Evolutionary conservation across 2,329 filamentous ascomycete species (phyloP).

Genomic region (Zarea fungicola): DNA sequence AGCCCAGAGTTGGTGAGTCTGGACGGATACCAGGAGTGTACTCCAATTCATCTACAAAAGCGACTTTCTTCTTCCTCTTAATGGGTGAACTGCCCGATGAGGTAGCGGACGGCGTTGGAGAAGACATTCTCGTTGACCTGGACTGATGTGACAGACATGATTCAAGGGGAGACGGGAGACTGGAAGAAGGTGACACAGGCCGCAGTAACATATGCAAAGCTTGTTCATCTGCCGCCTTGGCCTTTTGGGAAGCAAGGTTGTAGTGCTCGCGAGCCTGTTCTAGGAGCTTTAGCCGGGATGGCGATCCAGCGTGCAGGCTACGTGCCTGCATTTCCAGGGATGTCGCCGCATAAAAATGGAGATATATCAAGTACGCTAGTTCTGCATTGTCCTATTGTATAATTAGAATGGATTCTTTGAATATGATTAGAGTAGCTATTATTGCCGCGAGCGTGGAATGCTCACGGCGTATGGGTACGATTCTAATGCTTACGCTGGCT

Average conservation of each 20-base stretch:
- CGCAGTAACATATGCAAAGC: constrained; percentile 35
- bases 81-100: constrained; percentile 26
- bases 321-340: constrained; percentile 53
- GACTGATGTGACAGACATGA: constrained; percentile 42
- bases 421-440: too few species aligned
- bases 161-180: constrained; percentile 41
- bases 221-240: constrained; percentile 38
- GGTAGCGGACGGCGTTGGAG: constrained; percentile 41
- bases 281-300: constrained; percentile 43
- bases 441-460: too few species aligned
- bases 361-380: constrained; percentile 51
- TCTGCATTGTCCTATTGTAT: constrained; percentile 35
- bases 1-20: constrained; percentile 56
- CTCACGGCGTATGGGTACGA: too few species aligned
- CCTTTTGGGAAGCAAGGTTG: constrained; percentile 41
- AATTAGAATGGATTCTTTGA: constrained; percentile 1
- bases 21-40: constrained; percentile 48
- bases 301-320: constrained; percentile 39
- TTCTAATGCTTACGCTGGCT: constrained; percentile 40
- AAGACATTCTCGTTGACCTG: constrained; percentile 39
- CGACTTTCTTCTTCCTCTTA: constrained; percentile 35
- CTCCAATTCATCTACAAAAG: constrained; percentile 29
- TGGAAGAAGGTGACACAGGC: constrained; percentile 34
- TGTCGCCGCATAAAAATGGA: constrained; percentile 58
- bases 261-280: constrained; percentile 50